These are phyloP conservation scores for Shiraia bambusicola DNA, from an alignment of 2,329 filamentous ascomycete genomes.

Conservation along the genomic window DNA sequence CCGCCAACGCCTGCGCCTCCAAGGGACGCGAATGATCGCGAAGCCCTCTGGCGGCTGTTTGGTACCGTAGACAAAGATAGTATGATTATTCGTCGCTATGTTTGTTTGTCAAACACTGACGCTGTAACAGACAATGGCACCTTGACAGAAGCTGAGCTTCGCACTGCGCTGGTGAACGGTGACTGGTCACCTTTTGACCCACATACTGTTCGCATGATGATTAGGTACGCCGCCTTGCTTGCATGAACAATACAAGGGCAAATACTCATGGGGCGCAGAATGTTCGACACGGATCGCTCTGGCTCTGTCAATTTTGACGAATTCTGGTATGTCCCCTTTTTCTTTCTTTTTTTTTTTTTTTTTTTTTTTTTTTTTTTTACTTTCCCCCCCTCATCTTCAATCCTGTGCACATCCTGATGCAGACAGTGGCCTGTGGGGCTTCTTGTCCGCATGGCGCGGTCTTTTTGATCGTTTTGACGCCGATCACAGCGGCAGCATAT, in stretches of 20 bases:
- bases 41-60: conserved; percentile 77
- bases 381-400: neutral
- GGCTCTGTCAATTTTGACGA: conserved; percentile 92
- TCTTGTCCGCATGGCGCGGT: conserved; percentile 88
- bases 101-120: too few relatives aligned
- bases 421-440: conserved; percentile 79
- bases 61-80: conserved; percentile 85
- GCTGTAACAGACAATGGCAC: conserved; percentile 65
- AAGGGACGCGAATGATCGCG: conserved; percentile 65
- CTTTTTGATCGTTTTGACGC: conserved; percentile 95
- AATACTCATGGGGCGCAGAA: conserved; percentile 50
- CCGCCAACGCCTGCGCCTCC: conserved; percentile 53
- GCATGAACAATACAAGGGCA: conserved; percentile 4
- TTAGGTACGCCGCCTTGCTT: conserved; percentile 51
- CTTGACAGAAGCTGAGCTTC: conserved; percentile 82
- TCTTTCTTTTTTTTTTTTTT: too few relatives aligned
- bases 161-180: conserved; percentile 89
- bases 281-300: conserved; percentile 93
- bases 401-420: conserved; percentile 8
- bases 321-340: conserved; percentile 63
- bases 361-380: too few relatives aligned
- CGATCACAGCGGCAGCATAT: conserved; percentile 85
- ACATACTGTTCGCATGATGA: conserved; percentile 98
- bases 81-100: conserved; percentile 29
- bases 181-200: conserved; percentile 93